Evolutionary conservation across 257 asterid species (phyloP).

Genomic region (Solanum verrucosum): DNA sequence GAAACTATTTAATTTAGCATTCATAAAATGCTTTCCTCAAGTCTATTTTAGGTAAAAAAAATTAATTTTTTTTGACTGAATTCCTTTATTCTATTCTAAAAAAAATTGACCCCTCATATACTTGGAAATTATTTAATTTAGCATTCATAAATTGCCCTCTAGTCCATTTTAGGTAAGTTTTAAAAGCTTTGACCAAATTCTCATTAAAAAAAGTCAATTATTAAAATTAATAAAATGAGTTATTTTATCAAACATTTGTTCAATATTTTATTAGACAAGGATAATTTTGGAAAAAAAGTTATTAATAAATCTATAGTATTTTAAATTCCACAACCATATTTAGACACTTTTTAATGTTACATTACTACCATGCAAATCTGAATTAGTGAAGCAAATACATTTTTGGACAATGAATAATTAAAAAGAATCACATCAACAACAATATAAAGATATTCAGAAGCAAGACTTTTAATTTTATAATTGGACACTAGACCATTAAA

Average conservation of each 20-base stretch:
- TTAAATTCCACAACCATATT: background rate
- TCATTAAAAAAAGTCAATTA: background rate
- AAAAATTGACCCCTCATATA: too few species aligned
- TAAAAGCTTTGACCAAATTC: background rate
- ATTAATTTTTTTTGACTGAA: background rate
- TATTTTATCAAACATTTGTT: background rate
- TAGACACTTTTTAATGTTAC: background rate
- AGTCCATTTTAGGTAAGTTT: background rate
- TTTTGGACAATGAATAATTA: background rate
- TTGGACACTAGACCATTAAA: background rate
- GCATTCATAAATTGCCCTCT: background rate
- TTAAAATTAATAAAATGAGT: background rate
- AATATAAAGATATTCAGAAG: too few species aligned
- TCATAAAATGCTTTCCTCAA: background rate
- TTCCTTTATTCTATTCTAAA: background rate
- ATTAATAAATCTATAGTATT: background rate
- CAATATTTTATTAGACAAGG: background rate
- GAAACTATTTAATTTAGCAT: background rate
- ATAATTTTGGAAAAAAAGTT: background rate
- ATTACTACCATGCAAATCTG: background rate
- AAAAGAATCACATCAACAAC: background rate
- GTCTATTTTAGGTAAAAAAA: background rate
- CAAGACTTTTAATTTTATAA: background rate
- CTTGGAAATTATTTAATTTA: background rate
- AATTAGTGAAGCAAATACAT: background rate